These are phyloP conservation scores for Penicillium turbatum DNA, from an alignment of 495 filamentous ascomycete genomes.

Conservation along the genomic window DNA sequence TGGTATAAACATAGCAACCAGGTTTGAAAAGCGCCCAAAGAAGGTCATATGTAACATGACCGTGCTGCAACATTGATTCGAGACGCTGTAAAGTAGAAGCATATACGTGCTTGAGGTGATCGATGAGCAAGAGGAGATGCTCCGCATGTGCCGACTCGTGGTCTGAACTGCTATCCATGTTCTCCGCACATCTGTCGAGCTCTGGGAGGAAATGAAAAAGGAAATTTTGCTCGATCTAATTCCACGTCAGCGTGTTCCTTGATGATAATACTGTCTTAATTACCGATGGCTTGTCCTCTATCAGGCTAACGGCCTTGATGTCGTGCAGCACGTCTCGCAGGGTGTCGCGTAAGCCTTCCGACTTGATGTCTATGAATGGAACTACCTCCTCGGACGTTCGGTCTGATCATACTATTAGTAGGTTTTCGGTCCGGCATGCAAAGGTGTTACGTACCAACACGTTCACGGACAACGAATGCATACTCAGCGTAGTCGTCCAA, in stretches of 20 bases:
- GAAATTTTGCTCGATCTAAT: conserved; percentile 29
- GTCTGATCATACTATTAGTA: conserved; percentile 17
- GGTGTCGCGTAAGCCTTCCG: conserved; percentile 28
- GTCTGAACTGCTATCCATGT: conserved; percentile 8
- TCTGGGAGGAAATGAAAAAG: conserved; percentile 35
- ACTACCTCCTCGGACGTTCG: conserved; percentile 21
- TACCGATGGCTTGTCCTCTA: conserved; percentile 24
- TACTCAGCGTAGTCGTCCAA: conserved; percentile 23
- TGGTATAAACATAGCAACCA: conserved; percentile 25
- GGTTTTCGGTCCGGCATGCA: neutral
- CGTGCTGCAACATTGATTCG: conserved; percentile 32
- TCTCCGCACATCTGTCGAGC: conserved; percentile 17
- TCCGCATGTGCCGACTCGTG: conserved; percentile 5
- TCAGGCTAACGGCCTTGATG: conserved; percentile 30
- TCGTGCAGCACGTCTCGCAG: conserved; percentile 25
- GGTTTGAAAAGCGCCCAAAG: conserved; percentile 30
- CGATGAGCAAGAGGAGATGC: conserved; percentile 38
- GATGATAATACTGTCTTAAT: conserved; percentile 11
- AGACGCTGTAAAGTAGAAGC: conserved; percentile 30
- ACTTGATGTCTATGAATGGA: conserved; percentile 27
- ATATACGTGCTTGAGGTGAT: conserved; percentile 38
- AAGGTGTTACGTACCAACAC: conserved; percentile 20
- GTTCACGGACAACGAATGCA: conserved; percentile 25
- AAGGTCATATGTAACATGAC: conserved; percentile 34
- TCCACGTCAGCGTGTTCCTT: conserved; percentile 13